phyloP scores from a whole-genome alignment of 23 red algal genomes.

The Gracilaria domingensis region DNA sequence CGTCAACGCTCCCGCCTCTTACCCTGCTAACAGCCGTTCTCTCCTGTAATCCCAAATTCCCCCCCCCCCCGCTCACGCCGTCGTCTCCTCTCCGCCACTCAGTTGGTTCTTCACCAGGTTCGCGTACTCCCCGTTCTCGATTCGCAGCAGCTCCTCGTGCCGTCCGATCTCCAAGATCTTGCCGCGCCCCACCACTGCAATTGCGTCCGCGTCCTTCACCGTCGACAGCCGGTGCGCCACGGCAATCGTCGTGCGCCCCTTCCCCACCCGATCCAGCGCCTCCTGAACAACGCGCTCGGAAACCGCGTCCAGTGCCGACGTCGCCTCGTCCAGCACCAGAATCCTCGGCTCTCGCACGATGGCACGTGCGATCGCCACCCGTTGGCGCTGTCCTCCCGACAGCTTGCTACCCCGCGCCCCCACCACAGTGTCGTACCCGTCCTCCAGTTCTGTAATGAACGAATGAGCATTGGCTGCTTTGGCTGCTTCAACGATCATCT shows the following conservation, averaged over 20 bases:
- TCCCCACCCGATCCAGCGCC: conserved; percentile 61
- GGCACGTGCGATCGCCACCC: conserved; percentile 94
- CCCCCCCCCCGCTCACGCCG: neutral
- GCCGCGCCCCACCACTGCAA: conserved; percentile 88
- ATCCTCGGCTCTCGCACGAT: conserved; percentile 87
- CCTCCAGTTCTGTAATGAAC: conserved; percentile 88
- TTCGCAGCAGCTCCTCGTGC: conserved; percentile 86
- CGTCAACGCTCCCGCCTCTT: neutral
- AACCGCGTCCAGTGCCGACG: conserved; percentile 85
- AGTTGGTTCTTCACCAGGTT: conserved; percentile 80
- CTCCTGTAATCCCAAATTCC: conserved; percentile 13
- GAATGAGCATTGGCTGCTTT: conserved; percentile 83
- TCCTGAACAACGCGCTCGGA: conserved; percentile 93
- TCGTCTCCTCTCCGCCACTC: conserved; percentile 34
- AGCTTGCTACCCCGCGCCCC: conserved; percentile 81
- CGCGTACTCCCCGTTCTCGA: conserved; percentile 73
- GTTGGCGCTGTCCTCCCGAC: conserved; percentile 91
- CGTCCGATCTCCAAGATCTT: conserved; percentile 89
- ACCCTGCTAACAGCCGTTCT: no score
- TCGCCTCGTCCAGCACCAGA: conserved; percentile 92
- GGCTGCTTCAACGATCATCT: conserved; percentile 66
- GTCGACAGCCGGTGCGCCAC: conserved; percentile 97
- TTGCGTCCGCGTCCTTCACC: conserved; percentile 83
- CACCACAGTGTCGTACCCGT: conserved; percentile 93
- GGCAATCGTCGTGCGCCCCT: conserved; percentile 90